These are phyloP conservation scores for Malania oleifera DNA, from an alignment of 164 flowering plant genomes.

Conservation along the genomic window DNA sequence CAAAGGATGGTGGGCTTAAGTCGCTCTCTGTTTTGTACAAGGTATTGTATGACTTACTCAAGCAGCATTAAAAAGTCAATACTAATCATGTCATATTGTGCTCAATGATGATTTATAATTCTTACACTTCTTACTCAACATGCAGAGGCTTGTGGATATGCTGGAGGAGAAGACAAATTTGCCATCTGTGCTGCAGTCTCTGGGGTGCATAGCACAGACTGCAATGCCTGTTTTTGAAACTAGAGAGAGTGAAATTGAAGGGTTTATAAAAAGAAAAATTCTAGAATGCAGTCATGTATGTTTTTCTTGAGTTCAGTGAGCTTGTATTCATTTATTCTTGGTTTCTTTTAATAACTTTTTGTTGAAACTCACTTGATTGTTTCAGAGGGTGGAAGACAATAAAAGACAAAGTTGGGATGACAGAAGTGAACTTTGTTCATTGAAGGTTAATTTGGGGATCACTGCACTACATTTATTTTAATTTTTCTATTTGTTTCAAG, in stretches of 20 bases:
- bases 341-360: slow-evolving; percentile 2
- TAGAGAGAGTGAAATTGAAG: slow-evolving; percentile 77
- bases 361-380: slow-evolving; percentile 7
- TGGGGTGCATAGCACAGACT: slow-evolving; percentile 94
- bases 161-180: slow-evolving; percentile 71
- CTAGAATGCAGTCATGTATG: slow-evolving; percentile 57
- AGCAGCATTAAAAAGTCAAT: background rate
- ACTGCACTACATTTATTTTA: slow-evolving; percentile 4
- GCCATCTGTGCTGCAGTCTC: slow-evolving; percentile 88
- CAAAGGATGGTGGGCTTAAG: slow-evolving; percentile 95
- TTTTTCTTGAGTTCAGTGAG: slow-evolving; percentile 1
- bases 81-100: background rate
- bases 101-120: background rate
- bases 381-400: slow-evolving; percentile 53
- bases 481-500: slow-evolving; percentile 8
- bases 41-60: slow-evolving; percentile 32
- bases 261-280: slow-evolving; percentile 60
- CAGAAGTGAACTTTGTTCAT: slow-evolving; percentile 73
- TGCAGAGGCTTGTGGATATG: slow-evolving; percentile 94
- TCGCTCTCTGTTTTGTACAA: slow-evolving; percentile 93
- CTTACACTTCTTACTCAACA: slow-evolving; percentile 19
- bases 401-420: slow-evolving; percentile 58
- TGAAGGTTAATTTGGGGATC: slow-evolving; percentile 56
- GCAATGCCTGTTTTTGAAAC: slow-evolving; percentile 98
- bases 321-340: slow-evolving; percentile 1